Conservation (phyloP, 2,329 filamentous ascomycete species). For the Myriosclerotinia curreyana region DNA sequence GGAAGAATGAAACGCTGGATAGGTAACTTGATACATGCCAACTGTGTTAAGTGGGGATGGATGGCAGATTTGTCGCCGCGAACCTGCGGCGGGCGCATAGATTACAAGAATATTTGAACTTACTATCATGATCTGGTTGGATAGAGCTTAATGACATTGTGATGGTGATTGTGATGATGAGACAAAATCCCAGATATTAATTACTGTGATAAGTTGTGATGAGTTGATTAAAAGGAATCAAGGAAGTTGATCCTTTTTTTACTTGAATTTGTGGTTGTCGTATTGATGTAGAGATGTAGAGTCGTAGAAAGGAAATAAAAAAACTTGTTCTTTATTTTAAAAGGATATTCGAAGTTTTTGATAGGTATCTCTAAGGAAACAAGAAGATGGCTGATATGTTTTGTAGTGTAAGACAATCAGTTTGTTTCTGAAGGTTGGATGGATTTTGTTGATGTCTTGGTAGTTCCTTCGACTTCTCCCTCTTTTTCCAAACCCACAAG, state of each 20-base stretch:
- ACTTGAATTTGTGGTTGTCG: background rate
- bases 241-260: background rate
- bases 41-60: conserved; percentile 34
- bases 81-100: conserved; percentile 29
- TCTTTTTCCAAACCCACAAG: background rate
- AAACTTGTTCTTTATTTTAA: background rate
- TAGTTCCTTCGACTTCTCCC: background rate
- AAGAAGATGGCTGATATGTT: background rate
- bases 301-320: no score
- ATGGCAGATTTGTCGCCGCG: conserved; percentile 28
- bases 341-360: background rate
- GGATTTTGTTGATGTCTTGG: conserved; percentile 2
- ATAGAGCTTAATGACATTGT: conserved; percentile 34
- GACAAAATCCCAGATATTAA: conserved; percentile 4
- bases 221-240: conserved; percentile 8
- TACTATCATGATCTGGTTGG: conserved; percentile 37
- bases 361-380: background rate
- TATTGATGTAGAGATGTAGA: conserved; percentile 6
- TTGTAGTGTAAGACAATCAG: background rate
- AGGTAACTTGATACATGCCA: conserved; percentile 36
- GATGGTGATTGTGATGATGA: conserved; percentile 24
- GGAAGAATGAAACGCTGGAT: conserved; percentile 36
- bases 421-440: background rate
- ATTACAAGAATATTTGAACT: conserved; percentile 31
- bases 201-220: conserved; percentile 1